Base-by-base conservation (phyloP, 768 basidiomycete genomes). In the Hemileccinum rubropunctum region DNA sequence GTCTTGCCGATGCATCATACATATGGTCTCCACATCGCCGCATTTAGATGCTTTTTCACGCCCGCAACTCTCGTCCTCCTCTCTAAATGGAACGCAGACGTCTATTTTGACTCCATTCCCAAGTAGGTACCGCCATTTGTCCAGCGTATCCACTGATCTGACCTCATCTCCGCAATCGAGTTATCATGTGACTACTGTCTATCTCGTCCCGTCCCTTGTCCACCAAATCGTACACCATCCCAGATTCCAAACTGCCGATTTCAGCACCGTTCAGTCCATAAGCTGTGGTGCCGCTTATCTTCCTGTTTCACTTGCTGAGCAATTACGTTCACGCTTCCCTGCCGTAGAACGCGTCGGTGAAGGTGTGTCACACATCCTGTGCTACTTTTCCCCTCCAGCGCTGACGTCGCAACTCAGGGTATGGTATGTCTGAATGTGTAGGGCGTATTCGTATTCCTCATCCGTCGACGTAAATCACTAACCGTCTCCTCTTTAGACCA, bases 351-450 rank as follows among this genome's bases (percentile, higher is more conserved):
- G 60, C 0, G 61, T 80, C 7, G 39, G 53, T 0, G 78, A 81
- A 73, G 84, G 83, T 83, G 38, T 10, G 70, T 58, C 27, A 23
- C 23, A 21, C 6, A 28, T 20, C 7, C 11, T 45, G 6, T 45
- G 23, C 3, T 23, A 41, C 2, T 20, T 38, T 32, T 43, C 23
- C 13, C 20, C 43, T 26, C 26, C 28, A 18, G 17, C 14, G 47
- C 30, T 65, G 46, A 58, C 18, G 17, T 21, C n/a, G 12, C 23
- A 13, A 28, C 7, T 17, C 48, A 84, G 86, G 84, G 0, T 89
- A 86, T 56, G 88, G 88, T 18, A 79, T 86, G 76, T 85, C 84
- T 0, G 85, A 87, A 74, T 64, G 65, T 44, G 84, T 85, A 60
- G 45, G n/a, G 84, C 67, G 18, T 39, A 46, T 30, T 30, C n/a